These are phyloP conservation scores for Colletotrichum aenigma DNA, from an alignment of 2,329 filamentous ascomycete species.

Conservation along the genomic window DNA sequence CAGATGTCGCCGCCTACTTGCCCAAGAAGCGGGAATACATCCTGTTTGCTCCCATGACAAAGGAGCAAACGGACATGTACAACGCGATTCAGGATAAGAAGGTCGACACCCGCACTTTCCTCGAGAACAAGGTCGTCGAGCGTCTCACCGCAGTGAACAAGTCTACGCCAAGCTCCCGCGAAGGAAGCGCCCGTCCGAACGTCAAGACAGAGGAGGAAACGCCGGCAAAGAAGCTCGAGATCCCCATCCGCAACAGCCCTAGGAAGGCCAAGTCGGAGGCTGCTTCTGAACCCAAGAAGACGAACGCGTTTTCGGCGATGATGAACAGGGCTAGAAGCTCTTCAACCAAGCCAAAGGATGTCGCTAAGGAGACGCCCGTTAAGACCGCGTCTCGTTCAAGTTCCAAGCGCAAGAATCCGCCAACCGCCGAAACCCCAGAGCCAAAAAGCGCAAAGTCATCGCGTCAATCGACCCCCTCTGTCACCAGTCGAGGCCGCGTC, in stretches of 20 bases:
- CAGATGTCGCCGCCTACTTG: constrained; percentile 88
- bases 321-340: constrained; percentile 41
- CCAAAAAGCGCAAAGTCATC: constrained; percentile 79
- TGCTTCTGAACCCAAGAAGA: constrained; percentile 21
- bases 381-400: constrained; percentile 20
- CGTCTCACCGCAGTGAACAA: constrained; percentile 47
- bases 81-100: constrained; percentile 64
- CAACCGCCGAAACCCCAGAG: constrained; percentile 33
- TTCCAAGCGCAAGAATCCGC: constrained; percentile 36
- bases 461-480: constrained; percentile 74
- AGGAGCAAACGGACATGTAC: constrained; percentile 91
- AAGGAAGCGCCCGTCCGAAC: constrained; percentile 29
- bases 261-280: constrained; percentile 31
- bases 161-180: constrained; percentile 37
- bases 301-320: constrained; percentile 58
- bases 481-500: constrained; percentile 53
- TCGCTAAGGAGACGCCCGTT: constrained; percentile 22
- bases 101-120: constrained; percentile 70
- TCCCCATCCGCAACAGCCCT: constrained; percentile 41
- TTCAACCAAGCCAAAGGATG: constrained; percentile 23
- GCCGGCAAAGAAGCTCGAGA: constrained; percentile 24
- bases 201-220: constrained; percentile 15
- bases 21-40: constrained; percentile 98
- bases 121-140: constrained; percentile 80
- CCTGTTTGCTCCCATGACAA: constrained; percentile 88